Base-by-base conservation (phyloP, 108 stramenopile species). In the Aurantiochytrium sp. region DNA sequence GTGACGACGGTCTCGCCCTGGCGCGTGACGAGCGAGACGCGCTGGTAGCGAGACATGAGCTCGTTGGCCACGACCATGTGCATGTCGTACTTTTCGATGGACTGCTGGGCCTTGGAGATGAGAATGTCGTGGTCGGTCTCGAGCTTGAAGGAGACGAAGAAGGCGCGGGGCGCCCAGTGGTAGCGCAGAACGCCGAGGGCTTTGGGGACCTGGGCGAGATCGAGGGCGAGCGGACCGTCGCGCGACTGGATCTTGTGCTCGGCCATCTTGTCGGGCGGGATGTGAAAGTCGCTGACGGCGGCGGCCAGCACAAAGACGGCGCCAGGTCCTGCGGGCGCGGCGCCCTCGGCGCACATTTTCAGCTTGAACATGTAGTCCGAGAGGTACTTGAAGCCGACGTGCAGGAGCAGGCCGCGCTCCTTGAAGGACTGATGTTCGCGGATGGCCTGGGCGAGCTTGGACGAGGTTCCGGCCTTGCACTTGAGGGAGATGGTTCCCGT, bases 31-130 rank as follows among this genome's bases (percentile, higher is more conserved):
- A 92, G 90, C 52, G 81, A 94, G 52, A 97, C 96, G 86, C 94
- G 94, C 45, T 96, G 90, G 89, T 98, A 92, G 50, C 97, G 94
- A 31, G 94, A 95, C 52, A 93, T 73, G 87, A 99, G 92, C 54
- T 96, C 86, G 92, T 99, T 99, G 6, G 97, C 99, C 87, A 99
- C 94, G 5, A 99, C 99, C 87, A 97, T 89, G 87, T 99, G 96
- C 85, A 97, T 95, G 73, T 94, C 95, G 89, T 98, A 97, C 55
- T 90, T 93, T 85, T 94, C 87, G 36, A 98, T 93, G 21, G 98
- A 96, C 55, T 90, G 89, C 69, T 91, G 91, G 19, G 97, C 96
- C 92, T 98, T 99, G 86, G 91, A 85, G 8, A 93, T 90, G 55
- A 99, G 91, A 19, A 98, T 93, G 10, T 89, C 81, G 6, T 69